Evolutionary conservation across 2,329 filamentous ascomycete species (phyloP), one percentile per base, ranked within the genome.

Genomic region (Penicillium frequentans): DNA sequence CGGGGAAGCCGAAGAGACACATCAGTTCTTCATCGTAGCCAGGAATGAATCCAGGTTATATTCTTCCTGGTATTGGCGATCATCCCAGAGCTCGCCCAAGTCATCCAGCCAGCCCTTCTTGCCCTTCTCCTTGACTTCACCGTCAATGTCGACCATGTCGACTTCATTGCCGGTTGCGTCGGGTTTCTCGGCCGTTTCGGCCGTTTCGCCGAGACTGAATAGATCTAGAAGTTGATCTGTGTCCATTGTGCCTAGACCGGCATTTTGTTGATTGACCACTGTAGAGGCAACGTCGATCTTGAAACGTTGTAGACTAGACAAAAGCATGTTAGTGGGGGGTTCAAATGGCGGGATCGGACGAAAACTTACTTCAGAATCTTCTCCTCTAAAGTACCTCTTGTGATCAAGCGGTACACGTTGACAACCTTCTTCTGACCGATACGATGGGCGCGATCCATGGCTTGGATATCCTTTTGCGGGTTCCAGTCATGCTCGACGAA

Each of bases 401-500:
- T 99, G 68, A 99, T 95, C 64, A 99, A 83, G 24, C 95, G 91
- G 76, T 99, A 99, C 16, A 99, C 95, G 70, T 99, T 99, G 66
- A 99, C 95, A 37, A 98, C 95, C 84, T 98, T 99, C 86, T 99
- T 99, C 80, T 99, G 95, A 2, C 95, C 95, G 68, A 99, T 98
- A 66, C 95, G 88, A 81, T 99, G 95, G 9, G 95, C 95, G 58
- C 95, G 91, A 72, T 99, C 95, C 95, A 99, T 99, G 64, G 95
- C 95, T 72, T 99, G 95, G 65, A 99, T 86, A 76, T 99, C 95
- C 75, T 96, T 96, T 73, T 99, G 95, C 31, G 95, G 95, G 73
- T 99, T 99, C 95, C 95, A 99, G 75, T 99, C 95, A 75, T 99
- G 96, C 76, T 99, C 95, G 29, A 99, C 96, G 69, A 99, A 99